These are phyloP conservation scores for Nemania serpens DNA, from an alignment of 2,329 filamentous ascomycete species.

Conservation along the genomic window DNA sequence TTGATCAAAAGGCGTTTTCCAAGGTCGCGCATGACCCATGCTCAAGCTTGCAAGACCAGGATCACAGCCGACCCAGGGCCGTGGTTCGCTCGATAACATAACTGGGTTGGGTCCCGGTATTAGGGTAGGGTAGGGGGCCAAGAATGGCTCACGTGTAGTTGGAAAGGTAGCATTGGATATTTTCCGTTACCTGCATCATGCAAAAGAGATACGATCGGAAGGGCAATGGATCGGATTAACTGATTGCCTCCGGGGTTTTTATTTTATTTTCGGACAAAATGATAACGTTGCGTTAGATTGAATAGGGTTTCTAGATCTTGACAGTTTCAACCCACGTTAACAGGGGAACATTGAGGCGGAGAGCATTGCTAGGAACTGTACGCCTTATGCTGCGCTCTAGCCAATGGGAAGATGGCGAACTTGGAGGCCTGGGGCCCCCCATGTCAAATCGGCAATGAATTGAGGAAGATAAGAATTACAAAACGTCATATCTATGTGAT, in stretches of 20 bases:
- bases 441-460: neutral
- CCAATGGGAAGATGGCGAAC: too few species aligned
- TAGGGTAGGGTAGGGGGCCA: neutral
- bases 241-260: neutral
- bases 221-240: neutral
- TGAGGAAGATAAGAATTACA: slow-evolving; percentile 5
- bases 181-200: neutral
- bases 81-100: neutral
- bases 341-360: too few species aligned
- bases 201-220: neutral
- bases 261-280: neutral
- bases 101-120: neutral
- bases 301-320: too few species aligned
- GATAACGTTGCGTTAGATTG: too few species aligned
- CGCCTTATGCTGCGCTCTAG: too few species aligned
- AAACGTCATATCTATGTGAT: neutral
- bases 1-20: too few species aligned
- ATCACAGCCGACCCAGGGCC: neutral
- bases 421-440: too few species aligned
- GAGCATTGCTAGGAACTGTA: too few species aligned
- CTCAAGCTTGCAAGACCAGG: too few species aligned
- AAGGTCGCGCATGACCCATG: too few species aligned
- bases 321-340: too few species aligned
- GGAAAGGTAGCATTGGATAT: slow-evolving; percentile 11
- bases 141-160: slow-evolving; percentile 9